Percentiles rank a stretch among this genome's conserved stretches.
These are phyloP conservation scores for Colletotrichum lupini DNA, from an alignment of 2,329 filamentous ascomycete species.

Conservation along the genomic window DNA sequence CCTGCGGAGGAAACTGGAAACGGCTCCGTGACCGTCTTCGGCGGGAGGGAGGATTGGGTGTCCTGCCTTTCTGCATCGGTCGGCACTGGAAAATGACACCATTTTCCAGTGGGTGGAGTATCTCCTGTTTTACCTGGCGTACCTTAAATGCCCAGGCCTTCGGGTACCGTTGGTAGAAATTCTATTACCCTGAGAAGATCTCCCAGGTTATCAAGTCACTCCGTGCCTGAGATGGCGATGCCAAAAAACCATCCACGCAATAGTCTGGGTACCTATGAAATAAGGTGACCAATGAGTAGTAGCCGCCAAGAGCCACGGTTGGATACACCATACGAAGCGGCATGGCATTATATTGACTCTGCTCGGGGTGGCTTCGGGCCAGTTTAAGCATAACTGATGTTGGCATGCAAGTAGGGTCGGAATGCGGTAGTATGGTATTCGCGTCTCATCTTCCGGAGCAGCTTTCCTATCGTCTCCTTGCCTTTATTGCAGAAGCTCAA, in stretches of 20 bases:
- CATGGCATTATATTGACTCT: background rate
- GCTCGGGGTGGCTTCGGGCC: background rate
- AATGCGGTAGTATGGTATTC: background rate
- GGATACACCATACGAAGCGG: background rate
- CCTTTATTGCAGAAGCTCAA: background rate
- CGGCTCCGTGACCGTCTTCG: background rate
- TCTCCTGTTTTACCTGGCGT: background rate
- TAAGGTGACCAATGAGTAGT: background rate
- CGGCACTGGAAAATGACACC: background rate
- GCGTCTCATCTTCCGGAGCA: background rate
- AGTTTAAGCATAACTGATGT: slow-evolving; percentile 12
- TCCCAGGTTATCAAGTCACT: background rate
- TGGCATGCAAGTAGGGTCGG: background rate
- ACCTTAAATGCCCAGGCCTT: background rate
- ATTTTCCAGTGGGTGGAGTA: background rate
- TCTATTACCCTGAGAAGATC: background rate
- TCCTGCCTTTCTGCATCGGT: background rate
- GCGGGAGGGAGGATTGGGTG: background rate
- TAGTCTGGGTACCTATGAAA: background rate
- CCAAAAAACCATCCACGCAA: background rate
- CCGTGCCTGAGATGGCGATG: background rate
- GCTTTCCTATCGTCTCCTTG: background rate
- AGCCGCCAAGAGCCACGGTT: slow-evolving; percentile 4
- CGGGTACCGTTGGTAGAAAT: background rate
- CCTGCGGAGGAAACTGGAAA: slow-evolving; percentile 25